Base-by-base conservation (phyloP, 1,284 basidiomycete species). In the Ceraceosorus guamensis region DNA sequence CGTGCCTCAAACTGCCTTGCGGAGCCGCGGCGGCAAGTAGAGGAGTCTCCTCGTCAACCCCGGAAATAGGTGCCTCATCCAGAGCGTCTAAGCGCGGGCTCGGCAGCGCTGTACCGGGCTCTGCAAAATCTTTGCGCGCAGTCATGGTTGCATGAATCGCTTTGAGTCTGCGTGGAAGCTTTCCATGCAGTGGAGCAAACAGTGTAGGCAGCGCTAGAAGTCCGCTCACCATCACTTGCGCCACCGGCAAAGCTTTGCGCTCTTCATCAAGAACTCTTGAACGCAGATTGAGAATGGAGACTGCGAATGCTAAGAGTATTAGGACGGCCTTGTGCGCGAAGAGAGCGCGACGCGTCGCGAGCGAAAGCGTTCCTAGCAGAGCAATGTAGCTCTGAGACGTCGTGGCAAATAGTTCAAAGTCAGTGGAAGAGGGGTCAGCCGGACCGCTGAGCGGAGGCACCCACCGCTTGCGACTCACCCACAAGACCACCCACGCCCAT, bases 131-230 rank as follows among this genome's bases (percentile, higher is more conserved):
- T 4, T 53, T 64, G 16, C 66, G 66, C 33, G 65, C 63, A 41
- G 59, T 62, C 60, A 74, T 74, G 18, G 72, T 70, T 45, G 60
- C 59, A 50, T 75, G 66, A 46, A 76, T 65, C 31, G 70, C 71
- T 13, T 63, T 55, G 31, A 75, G 48, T n/a, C 63, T 58, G 5
- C 56, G 55, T 0, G 73, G 70, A 2, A 68, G 57, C 1, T 58
- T 55, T 13, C 55, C 60, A 14, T 62, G 57, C 10, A 75, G 41
- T 4, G 73, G 72, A 46, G 72, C 69, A 54, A 70, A 54, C 37
- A 67, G 52, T 8, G 63, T 66, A 5, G 69, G 67, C 1, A 62
- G 49, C 34, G 67, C 35, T 34, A 66, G 51, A 35, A 66, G 33
- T 35, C 55, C 44, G 35, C 59, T 59, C n/a, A 71, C 24, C 6